These are phyloP conservation scores for Schizosaccharomyces osmophilus DNA, from an alignment of 805 yeast species.

Conservation along the genomic window DNA sequence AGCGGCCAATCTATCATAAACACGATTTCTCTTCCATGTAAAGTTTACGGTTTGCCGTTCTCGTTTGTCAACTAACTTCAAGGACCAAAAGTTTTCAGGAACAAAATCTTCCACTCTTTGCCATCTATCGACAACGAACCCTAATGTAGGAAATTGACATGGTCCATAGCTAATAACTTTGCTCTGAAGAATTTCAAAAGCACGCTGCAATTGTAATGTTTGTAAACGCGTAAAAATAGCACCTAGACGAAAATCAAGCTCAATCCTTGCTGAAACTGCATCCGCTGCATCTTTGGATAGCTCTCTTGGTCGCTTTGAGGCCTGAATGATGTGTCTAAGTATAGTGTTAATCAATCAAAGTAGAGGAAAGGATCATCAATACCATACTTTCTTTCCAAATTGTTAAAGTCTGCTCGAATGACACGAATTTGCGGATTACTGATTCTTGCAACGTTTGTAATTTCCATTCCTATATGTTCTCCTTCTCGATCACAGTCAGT, in stretches of 20 bases:
- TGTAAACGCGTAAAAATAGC: slow-evolving; percentile 65
- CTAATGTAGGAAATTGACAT: slow-evolving; percentile 92
- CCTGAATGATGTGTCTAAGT: slow-evolving; percentile 33
- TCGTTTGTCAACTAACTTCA: slow-evolving; percentile 21
- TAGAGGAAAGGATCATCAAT: not conserved
- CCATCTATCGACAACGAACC: slow-evolving; percentile 83
- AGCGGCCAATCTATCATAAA: slow-evolving; percentile 51
- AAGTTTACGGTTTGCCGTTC: slow-evolving; percentile 17
- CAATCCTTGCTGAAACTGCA: slow-evolving; percentile 71
- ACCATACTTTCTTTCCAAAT: slow-evolving; percentile 30
- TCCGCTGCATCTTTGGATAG: slow-evolving; percentile 47
- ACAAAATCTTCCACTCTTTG: slow-evolving; percentile 45
- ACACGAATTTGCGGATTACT: slow-evolving; percentile 25
- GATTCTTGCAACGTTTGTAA: slow-evolving; percentile 40
- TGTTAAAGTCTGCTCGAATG: slow-evolving; percentile 68
- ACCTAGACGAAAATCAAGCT: slow-evolving; percentile 74
- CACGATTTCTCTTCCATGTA: slow-evolving; percentile 41
- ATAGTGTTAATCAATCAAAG: not conserved
- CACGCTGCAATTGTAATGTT: slow-evolving; percentile 20
- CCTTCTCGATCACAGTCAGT: slow-evolving; percentile 97
- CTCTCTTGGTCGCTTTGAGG: slow-evolving; percentile 42
- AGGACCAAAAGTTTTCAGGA: slow-evolving; percentile 61
- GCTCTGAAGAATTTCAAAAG: slow-evolving; percentile 9
- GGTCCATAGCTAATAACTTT: slow-evolving; percentile 54
- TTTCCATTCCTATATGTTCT: slow-evolving; percentile 72